phyloP scores from a whole-genome alignment of 805 yeast species.

The Nakazawaea holstii region DNA sequence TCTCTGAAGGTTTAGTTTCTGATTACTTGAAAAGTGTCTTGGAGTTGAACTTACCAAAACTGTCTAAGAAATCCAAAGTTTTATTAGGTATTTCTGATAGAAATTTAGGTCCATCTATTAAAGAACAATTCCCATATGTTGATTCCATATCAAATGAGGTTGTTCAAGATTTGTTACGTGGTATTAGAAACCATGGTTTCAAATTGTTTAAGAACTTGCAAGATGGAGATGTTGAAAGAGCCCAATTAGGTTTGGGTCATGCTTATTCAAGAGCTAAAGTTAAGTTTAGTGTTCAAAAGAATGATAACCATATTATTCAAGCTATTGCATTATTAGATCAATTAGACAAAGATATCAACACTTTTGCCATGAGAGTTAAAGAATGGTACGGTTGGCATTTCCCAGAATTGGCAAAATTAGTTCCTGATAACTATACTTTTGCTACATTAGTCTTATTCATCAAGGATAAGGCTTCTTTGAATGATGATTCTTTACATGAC shows the following conservation, averaged over 20 bases:
- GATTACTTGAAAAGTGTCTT: slow-evolving; percentile 86
- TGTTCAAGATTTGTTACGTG: slow-evolving; percentile 93
- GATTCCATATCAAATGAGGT: slow-evolving; percentile 89
- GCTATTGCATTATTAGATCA: slow-evolving; percentile 97
- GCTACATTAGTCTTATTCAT: slow-evolving; percentile 80
- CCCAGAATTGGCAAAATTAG: slow-evolving; percentile 92
- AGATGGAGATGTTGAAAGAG: slow-evolving; percentile 94
- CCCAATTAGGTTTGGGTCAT: slow-evolving; percentile 97
- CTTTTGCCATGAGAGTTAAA: slow-evolving; percentile 94
- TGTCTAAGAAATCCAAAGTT: slow-evolving; percentile 59
- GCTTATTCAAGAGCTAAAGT: slow-evolving; percentile 99
- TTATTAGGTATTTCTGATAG: slow-evolving; percentile 87
- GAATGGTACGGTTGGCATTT: slow-evolving; percentile 99
- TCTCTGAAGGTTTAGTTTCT: slow-evolving; percentile 93
- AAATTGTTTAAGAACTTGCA: slow-evolving; percentile 88
- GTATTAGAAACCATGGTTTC: slow-evolving; percentile 84
- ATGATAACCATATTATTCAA: slow-evolving; percentile 98
- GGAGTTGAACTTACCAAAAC: slow-evolving; percentile 87
- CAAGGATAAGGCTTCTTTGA: slow-evolving; percentile 79
- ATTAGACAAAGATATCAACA: slow-evolving; percentile 96
- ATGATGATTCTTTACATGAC: slow-evolving; percentile 81
- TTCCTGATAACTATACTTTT: slow-evolving; percentile 80
- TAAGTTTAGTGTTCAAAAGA: slow-evolving; percentile 97
- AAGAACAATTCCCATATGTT: slow-evolving; percentile 81
- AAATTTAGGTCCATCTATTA: slow-evolving; percentile 94